Base-by-base conservation (phyloP, 495 filamentous ascomycete genomes). In the Penicillium angulare region DNA sequence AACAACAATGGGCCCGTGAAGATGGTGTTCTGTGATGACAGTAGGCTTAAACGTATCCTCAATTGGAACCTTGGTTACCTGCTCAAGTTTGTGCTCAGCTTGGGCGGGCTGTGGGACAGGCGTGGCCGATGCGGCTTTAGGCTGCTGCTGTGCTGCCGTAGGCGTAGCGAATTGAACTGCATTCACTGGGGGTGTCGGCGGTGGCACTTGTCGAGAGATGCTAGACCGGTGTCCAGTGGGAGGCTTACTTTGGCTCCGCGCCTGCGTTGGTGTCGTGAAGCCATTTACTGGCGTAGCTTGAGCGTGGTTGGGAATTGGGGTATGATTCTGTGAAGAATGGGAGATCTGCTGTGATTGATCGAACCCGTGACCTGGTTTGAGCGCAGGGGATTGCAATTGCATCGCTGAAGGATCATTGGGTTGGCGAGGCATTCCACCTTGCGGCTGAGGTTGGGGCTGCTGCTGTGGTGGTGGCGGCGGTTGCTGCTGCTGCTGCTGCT, bases 1-100 rank as follows among this genome's bases (percentile, higher is more conserved):
- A 8, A 86, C 68, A 45, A 83, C 76, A 47, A 90, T 71, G 2
- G 87, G 86, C 9, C 87, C 88, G 64, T 82, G 83, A 0, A 79
- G 73, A 50, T 79, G 57, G 71, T 74, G 57, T 78, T 80, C 69
- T 9, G 61, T 60, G 16, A 76, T 29, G 3, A 86, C 81, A 66
- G 80, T 84, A 2, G 87, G 84, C 49, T 84, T 78, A 57, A 75
- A 73, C 6, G 66, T 59, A 27, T 77, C 72, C 43, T 69, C 66
- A 50, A 74, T 69, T 9, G 70, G 64, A 26, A 65, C 63, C 57
- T 74, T 74, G 36, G 71, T 67, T 5, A 75, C 76, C 56, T 77
- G 76, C 23, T 79, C 76, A 40, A 66, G 64, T 24, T 71, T 66
- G 36, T 74, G 73, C 8, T 79, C 77, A 7, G 68, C 16, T 26